Evolutionary conservation across 1,139 yeast species (phyloP).

Genomic region (Lodderomyces beijingensis): DNA sequence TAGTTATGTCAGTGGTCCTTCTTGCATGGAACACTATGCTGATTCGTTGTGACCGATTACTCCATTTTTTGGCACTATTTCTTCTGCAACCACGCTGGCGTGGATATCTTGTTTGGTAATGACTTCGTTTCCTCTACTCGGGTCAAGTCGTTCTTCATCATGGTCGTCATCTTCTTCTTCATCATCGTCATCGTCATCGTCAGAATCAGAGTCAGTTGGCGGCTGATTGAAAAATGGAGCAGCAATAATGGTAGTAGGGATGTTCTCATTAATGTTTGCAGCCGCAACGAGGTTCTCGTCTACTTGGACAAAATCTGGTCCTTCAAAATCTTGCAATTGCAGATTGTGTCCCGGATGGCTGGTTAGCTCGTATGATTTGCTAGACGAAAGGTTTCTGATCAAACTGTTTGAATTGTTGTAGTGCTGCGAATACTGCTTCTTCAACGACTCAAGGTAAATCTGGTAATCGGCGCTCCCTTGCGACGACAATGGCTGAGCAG

Average conservation of each 20-base stretch:
- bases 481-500: slow-evolving; percentile 8
- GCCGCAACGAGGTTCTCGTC: slow-evolving; percentile 1
- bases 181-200: slow-evolving; percentile 3
- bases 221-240: slow-evolving; percentile 40
- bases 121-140: neutral
- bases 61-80: neutral
- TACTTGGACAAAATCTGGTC: neutral
- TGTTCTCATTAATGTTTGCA: slow-evolving; percentile 5
- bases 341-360: neutral
- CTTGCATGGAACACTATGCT: too few relatives aligned
- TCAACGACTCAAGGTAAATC: slow-evolving; percentile 17
- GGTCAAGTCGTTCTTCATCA: slow-evolving; percentile 2
- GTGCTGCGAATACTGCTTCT: slow-evolving; percentile 14
- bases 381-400: slow-evolving; percentile 5
- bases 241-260: slow-evolving; percentile 22
- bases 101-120: neutral
- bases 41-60: too few relatives aligned
- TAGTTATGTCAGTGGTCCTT: too few relatives aligned
- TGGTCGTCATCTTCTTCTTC: slow-evolving; percentile 1
- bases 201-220: slow-evolving; percentile 33
- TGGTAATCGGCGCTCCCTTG: slow-evolving; percentile 17
- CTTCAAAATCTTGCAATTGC: neutral
- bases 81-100: neutral
- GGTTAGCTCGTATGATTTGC: neutral
- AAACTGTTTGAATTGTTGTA: slow-evolving; percentile 7